phyloP scores from a whole-genome alignment of 495 filamentous ascomycete genomes.

The Hypoxylon intermedium region DNA sequence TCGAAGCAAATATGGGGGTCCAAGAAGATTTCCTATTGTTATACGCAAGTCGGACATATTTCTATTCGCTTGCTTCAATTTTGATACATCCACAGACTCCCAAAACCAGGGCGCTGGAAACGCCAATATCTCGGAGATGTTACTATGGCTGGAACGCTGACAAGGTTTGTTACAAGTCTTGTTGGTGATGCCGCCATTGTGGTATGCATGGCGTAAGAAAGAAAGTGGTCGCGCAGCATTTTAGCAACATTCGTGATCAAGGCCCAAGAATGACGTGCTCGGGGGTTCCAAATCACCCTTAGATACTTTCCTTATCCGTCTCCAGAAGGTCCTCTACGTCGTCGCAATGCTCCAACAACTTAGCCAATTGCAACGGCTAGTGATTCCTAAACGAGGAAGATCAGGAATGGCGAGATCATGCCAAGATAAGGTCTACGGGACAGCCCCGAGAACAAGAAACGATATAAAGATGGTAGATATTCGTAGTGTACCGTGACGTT shows the following conservation, averaged over 20 bases:
- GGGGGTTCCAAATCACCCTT: not conserved
- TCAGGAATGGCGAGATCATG: conserved; percentile 21
- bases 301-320: conserved; percentile 9
- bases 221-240: conserved; percentile 2
- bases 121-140: conserved; percentile 13
- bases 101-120: conserved; percentile 22
- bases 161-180: not conserved
- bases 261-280: conserved; percentile 20
- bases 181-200: conserved; percentile 13
- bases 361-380: conserved; percentile 11
- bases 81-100: not conserved
- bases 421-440: conserved; percentile 7
- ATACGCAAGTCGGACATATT: conserved; percentile 19
- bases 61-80: conserved; percentile 6
- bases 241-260: conserved; percentile 21
- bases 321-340: not conserved
- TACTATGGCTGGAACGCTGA: conserved; percentile 2
- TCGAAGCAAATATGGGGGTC: not conserved
- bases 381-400: conserved; percentile 19
- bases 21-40: not conserved
- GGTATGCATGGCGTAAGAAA: conserved; percentile 11
- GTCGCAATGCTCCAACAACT: not conserved
- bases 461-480: conserved; percentile 9
- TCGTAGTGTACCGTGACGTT: not conserved
- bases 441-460: not conserved